Evolutionary conservation across 139 green algal genomes (phyloP).

Genomic region (Penium margaritaceum): DNA sequence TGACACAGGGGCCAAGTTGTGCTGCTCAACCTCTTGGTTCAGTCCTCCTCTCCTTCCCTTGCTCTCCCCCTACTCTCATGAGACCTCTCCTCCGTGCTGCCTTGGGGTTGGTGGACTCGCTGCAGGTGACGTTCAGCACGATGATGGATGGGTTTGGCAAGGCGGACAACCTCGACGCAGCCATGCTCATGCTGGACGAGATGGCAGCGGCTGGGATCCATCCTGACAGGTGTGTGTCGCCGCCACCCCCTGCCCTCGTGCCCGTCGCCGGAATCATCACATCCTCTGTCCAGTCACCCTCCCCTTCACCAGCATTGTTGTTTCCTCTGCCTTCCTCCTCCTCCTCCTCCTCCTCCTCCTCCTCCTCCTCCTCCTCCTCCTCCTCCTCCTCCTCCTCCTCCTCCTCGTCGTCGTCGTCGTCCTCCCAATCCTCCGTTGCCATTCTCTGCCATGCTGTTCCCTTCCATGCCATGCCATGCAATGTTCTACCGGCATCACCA

Average conservation of each 20-base stretch:
- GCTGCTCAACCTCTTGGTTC: too few relatives aligned
- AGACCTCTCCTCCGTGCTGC: not conserved
- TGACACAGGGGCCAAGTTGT: too few relatives aligned
- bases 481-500: not conserved
- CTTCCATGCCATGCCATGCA: too few relatives aligned
- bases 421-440: not conserved
- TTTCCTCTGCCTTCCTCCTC: not conserved
- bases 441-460: too few relatives aligned
- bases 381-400: not conserved
- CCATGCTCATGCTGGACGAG: slow-evolving; percentile 29
- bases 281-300: too few relatives aligned
- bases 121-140: slow-evolving; percentile 40
- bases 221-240: slow-evolving; percentile 22
- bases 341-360: not conserved
- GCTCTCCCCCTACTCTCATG: too few relatives aligned
- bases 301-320: too few relatives aligned
- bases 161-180: slow-evolving; percentile 1
- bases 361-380: not conserved
- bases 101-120: not conserved
- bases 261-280: too few relatives aligned
- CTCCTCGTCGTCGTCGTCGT: too few relatives aligned
- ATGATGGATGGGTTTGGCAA: slow-evolving; percentile 45
- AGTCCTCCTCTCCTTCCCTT: too few relatives aligned
- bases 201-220: slow-evolving; percentile 18
- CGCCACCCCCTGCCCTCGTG: too few relatives aligned